Evolutionary conservation across 2,329 filamentous ascomycete genomes (phyloP).

Genomic region (Sclerotinia trifoliorum): DNA sequence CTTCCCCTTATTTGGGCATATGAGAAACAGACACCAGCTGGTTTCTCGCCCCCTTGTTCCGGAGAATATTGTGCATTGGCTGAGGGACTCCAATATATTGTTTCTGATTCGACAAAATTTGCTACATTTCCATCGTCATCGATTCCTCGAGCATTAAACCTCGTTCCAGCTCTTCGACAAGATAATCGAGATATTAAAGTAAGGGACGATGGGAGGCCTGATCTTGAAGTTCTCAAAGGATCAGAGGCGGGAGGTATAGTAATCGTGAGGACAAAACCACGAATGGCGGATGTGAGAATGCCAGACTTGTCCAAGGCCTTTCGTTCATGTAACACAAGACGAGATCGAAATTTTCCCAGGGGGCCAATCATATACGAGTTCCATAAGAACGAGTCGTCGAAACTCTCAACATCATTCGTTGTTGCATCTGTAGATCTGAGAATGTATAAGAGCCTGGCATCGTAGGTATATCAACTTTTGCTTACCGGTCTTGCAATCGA

Average conservation of each 20-base stretch:
- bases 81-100: conserved; percentile 80
- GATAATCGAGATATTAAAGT: conserved; percentile 91
- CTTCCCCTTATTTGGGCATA: conserved; percentile 92
- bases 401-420: conserved; percentile 85
- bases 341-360: conserved; percentile 82
- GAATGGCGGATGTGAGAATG: conserved; percentile 89
- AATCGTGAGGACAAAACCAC: conserved; percentile 86
- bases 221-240: conserved; percentile 62
- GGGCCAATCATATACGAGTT: conserved; percentile 98
- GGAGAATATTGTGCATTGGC: conserved; percentile 24
- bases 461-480: conserved; percentile 17
- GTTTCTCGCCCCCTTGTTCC: conserved; percentile 32
- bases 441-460: conserved; percentile 24
- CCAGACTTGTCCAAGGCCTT: conserved; percentile 79
- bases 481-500: conserved; percentile 80
- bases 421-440: conserved; percentile 68
- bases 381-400: conserved; percentile 93
- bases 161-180: conserved; percentile 84
- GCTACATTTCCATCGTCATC: conserved; percentile 97
- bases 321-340: conserved; percentile 72
- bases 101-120: conserved; percentile 98
- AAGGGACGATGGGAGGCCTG: conserved; percentile 76
- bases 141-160: conserved; percentile 96
- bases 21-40: conserved; percentile 72
- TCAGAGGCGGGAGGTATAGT: conserved; percentile 76